Evolutionary conservation across 2,329 filamentous ascomycete species (phyloP), one percentile per base, ranked within the genome.

Genomic region (Esteya vermicola): DNA sequence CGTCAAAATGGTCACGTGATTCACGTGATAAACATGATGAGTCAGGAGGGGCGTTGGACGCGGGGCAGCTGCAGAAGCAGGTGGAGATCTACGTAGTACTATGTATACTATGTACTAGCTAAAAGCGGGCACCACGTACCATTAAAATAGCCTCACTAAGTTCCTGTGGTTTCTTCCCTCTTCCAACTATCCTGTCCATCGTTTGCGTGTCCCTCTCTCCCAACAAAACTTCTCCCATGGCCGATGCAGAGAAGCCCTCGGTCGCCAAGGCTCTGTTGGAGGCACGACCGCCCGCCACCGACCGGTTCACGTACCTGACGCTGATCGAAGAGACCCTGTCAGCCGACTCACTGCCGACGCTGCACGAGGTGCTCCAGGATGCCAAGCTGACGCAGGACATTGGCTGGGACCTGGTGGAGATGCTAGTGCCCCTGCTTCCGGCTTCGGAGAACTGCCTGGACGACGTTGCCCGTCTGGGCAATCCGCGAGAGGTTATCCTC

Each of bases 391-490:
- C 81, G 3, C 72, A 72, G 44, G 80, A 85, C 42, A 86, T 89
- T 50, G 84, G 84, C 37, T 91, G 84, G 84, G 84, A 91, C 55
- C 62, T 89, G 38, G 78, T 91, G 19, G 78, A 82, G 53, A 73
- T 85, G 52, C 69, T 91, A 5, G 66, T 86, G 20, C 67, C 74
- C 27, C 61, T 85, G 6, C 60, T 85, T 6, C 67, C 81, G 2
- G 75, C 70, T 12, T 79, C 78, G n/a, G 76, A 81, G 48, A 58
- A 67, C 35, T 86, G 83, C 53, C 65, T 89, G 14, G 72, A 80
- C 53, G 81, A 78, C 23, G 77, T 89, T 39, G 83, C 83, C 25
- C 72, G 78, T 20, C 66, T 85, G 30, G 84, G 83, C 38, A 91
- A 89, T 53, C 84, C 84, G 1, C 68, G 83, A 38, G 84, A 91